Conservation (phyloP, 2,329 filamentous ascomycete species). For the Xylaria arbuscula region DNA sequence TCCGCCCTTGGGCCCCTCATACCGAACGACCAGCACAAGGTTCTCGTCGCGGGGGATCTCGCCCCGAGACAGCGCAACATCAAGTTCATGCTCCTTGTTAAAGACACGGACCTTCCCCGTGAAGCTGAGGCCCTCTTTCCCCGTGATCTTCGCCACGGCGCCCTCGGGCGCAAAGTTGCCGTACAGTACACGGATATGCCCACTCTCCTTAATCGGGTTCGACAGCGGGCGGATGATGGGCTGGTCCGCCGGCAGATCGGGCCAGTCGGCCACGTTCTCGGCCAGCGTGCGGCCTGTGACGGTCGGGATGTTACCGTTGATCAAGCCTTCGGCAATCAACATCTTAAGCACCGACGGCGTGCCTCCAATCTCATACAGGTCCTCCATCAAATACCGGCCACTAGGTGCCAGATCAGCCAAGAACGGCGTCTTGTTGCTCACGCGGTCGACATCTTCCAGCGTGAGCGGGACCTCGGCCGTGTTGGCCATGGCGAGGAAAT, state of each 20-base stretch:
- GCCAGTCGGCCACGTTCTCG: constrained; percentile 76
- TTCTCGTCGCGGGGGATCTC: constrained; percentile 79
- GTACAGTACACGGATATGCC: constrained; percentile 87
- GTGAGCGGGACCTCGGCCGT: constrained; percentile 81
- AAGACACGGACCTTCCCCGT: constrained; percentile 85
- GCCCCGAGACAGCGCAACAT: constrained; percentile 75
- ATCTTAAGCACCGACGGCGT: constrained; percentile 80
- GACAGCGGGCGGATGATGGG: constrained; percentile 82
- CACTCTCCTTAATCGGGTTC: constrained; percentile 79
- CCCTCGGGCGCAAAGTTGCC: constrained; percentile 91
- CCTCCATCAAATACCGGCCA: constrained; percentile 84
- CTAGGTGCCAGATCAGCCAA: constrained; percentile 86
- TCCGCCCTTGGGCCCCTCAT: constrained; percentile 92
- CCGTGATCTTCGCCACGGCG: constrained; percentile 95
- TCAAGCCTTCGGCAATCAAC: constrained; percentile 74
- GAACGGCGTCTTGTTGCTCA: constrained; percentile 85
- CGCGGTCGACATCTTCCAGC: constrained; percentile 84
- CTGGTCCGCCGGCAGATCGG: constrained; percentile 71
- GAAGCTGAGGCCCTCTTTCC: constrained; percentile 89
- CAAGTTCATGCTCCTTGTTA: constrained; percentile 83
- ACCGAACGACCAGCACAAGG: constrained; percentile 88
- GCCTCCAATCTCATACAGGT: constrained; percentile 80
- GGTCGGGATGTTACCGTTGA: constrained; percentile 77
- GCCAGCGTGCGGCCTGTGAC: constrained; percentile 80
- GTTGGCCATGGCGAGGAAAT: constrained; percentile 90